These are phyloP conservation scores for Lumnitzera racemosa DNA, from an alignment of 345 rosid genomes.

Conservation along the genomic window DNA sequence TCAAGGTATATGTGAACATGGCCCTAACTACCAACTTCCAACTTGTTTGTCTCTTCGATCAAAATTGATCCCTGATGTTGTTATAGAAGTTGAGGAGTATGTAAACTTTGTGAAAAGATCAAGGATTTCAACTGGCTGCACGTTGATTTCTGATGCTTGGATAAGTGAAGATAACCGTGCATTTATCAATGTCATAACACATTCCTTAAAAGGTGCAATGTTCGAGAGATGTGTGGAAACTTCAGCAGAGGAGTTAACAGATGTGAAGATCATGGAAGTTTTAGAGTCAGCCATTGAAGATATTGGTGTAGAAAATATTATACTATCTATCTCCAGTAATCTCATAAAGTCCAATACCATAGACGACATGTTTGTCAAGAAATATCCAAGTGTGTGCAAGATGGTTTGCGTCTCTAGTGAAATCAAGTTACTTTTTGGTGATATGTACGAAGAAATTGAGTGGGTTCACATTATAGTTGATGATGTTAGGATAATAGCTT, in stretches of 20 bases:
- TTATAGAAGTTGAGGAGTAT: neutral
- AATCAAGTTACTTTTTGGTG: neutral
- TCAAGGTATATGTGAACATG: too few species aligned
- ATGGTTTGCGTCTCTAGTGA: neutral
- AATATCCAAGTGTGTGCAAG: neutral
- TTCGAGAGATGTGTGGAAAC: neutral
- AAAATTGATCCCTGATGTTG: neutral
- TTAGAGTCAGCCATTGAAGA: neutral
- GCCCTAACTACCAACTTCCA: neutral
- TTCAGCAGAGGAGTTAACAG: neutral
- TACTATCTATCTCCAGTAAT: neutral
- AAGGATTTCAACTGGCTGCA: slow-evolving; percentile 1
- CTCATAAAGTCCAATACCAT: neutral
- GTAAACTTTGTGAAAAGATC: slow-evolving; percentile 1
- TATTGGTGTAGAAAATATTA: slow-evolving; percentile 1
- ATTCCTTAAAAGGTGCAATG: neutral
- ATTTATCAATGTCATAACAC: neutral
- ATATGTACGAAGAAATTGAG: neutral
- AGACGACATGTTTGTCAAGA: neutral
- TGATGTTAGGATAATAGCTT: neutral
- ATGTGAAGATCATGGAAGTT: neutral
- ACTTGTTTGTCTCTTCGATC: neutral
- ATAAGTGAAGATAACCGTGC: neutral
- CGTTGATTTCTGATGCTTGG: neutral
- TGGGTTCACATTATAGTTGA: neutral